Percentiles rank a stretch among this genome's conserved stretches.
These are phyloP conservation scores for Dissophora globulifera DNA, from an alignment of 192 early-diverging fungal genomes.

Conservation along the genomic window DNA sequence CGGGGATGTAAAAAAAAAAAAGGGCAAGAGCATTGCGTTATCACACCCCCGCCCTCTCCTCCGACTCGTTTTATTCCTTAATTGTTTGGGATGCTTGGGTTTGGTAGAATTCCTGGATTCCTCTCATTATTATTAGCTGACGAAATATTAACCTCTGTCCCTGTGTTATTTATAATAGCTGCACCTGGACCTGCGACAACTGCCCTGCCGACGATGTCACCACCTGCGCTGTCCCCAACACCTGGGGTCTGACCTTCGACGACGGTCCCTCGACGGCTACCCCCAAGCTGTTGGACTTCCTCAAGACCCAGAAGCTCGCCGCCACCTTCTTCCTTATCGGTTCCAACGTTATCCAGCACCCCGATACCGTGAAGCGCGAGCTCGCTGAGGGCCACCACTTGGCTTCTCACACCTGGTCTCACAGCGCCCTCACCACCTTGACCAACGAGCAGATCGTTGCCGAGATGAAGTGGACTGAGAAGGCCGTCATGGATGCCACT, in stretches of 20 bases:
- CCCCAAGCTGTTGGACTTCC: conserved; percentile 56
- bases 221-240: conserved; percentile 57
- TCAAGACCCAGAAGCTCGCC: conserved; percentile 57
- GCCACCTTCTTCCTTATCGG: conserved; percentile 69
- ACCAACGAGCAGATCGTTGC: conserved; percentile 62
- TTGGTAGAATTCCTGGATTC: too few relatives aligned
- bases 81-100: neutral
- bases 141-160: neutral
- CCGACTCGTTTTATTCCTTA: neutral
- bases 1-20: too few relatives aligned
- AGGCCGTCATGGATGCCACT: conserved; percentile 61
- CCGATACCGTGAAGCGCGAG: conserved; percentile 55
- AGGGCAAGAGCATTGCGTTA: too few relatives aligned
- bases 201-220: conserved; percentile 59
- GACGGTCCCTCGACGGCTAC: conserved; percentile 63
- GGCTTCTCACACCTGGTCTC: conserved; percentile 75
- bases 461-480: conserved; percentile 77
- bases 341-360: conserved; percentile 58
- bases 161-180: conserved; percentile 12
- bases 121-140: too few relatives aligned
- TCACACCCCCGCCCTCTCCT: neutral
- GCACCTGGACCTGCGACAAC: conserved; percentile 58
- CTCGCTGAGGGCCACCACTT: conserved; percentile 63
- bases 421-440: conserved; percentile 63
- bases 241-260: conserved; percentile 65